Evolutionary conservation across 192 early-diverging fungal species (phyloP), one percentile per base, ranked within the genome.

Genomic region (Thoreauomyces humboldtii): DNA sequence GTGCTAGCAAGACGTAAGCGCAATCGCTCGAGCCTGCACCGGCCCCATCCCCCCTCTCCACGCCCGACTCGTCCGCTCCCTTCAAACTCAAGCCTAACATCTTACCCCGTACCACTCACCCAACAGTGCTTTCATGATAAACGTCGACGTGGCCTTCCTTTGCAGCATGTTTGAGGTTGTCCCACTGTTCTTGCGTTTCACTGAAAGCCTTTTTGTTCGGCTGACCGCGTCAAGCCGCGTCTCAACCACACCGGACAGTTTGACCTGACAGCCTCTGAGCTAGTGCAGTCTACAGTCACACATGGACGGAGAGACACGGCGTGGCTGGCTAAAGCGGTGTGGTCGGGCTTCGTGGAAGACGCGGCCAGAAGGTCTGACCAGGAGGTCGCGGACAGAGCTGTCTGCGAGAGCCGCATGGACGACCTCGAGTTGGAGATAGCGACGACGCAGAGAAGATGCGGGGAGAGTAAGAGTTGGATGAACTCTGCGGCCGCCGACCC

Each of bases 191-290:
- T 28, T 87, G 37, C 34, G 86, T 71, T 36, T 88, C 86, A 15
- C 92, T 93, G 69, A 98, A 99, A 7, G 73, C 94, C 81, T 96
- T 96, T 78, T 99, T 99, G 89, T 99, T 99, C 38, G 96, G 96
- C 95, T 98, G 34, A 96, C 93, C 15, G 98, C 73, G 66, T 89
- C 87, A 96, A 71, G 25, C 95, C 93, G 55, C 65, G 70, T 36
- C 75, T 54, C 35, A 98, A 74, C 90, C 92, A 96, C 27, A 67
- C 55, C 31, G 95, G 94, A 74, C 98, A 99, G 54, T 75, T 79
- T 14, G 70, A 65, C 36, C 93, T 94, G 7, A 98, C 77, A 6
- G 73, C 55, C 53, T 91, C 87, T 72, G 83, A 86, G 14, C 91
- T 86, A n/a, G 94, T 96, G 76, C 93, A 95, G 72, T 98, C 95